Conservation (phyloP, 176 grass and related monocot species). For the Rhynchospora pubera region DNA sequence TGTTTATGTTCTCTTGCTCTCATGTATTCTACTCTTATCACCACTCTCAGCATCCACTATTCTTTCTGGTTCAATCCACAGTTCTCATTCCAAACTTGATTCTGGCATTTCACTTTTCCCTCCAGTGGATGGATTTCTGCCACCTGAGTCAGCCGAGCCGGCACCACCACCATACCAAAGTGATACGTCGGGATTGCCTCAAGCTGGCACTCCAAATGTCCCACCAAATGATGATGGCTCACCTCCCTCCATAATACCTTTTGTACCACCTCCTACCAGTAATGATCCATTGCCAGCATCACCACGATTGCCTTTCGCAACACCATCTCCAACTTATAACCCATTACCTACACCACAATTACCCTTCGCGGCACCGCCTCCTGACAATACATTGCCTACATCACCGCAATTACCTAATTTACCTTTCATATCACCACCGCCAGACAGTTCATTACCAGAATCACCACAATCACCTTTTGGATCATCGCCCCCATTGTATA, state of each 20-base stretch:
- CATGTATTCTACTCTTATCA: background rate
- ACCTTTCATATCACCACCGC: background rate
- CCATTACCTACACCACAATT: conserved; percentile 4
- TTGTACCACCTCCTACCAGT: background rate
- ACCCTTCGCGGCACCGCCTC: background rate
- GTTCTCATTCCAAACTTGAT: background rate
- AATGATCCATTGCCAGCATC: background rate
- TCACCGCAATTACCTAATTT: background rate
- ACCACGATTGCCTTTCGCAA: background rate
- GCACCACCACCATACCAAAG: background rate
- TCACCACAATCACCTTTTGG: conserved; percentile 1
- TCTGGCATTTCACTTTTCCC: background rate
- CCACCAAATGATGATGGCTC: background rate
- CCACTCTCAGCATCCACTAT: background rate
- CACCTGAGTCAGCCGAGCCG: background rate
- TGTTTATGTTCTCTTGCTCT: conserved; percentile 7
- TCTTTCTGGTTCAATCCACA: background rate
- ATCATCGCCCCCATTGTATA: background rate
- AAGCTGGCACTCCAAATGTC: background rate
- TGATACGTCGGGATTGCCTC: background rate
- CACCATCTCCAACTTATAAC: background rate
- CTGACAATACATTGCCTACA: background rate
- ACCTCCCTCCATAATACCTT: background rate
- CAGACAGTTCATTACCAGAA: background rate
- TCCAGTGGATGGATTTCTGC: background rate